Base-by-base conservation (phyloP, 768 basidiomycete genomes). In the Amanita jacksonii region DNA sequence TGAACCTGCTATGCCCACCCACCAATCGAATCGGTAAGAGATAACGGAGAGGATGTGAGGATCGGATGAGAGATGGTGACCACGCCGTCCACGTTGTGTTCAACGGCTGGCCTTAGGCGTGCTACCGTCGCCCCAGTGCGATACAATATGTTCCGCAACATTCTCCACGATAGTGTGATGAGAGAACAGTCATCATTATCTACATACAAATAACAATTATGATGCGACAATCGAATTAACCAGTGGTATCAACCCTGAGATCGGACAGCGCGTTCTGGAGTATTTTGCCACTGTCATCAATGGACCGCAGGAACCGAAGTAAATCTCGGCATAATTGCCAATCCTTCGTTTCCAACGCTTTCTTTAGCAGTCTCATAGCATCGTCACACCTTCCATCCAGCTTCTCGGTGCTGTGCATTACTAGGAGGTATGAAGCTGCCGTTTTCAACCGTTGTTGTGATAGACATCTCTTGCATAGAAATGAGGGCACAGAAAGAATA, bases 261-360 rank as follows among this genome's bases (percentile, higher is more conserved):
- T 78, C 69, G 7, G 59, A 60, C 41, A 89, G 60, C 1, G 81
- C 86, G 48, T 72, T 67, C 43, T 69, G 70, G 44, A 92, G 68
- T 3, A 81, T 81, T 12, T 61, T 61, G 24, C 93, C 94, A 0
- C 80, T 79, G 32, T 92, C 87, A 57, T 97, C 94, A 39, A 94
- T 85, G 2, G 87, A 92, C 58, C 85, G 87, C 38, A 98, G 61
- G 64, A 99, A 99, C 15, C 94, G 79, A 12, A 97, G 65, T 10
- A 99, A 70, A 57, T 98, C 94, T 46, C 86, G 79, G 63, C 87
- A 96, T 8, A 99, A 69, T 55, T 88, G 81, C 81, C 85, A 96
- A 41, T 96, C 90, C 48, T 84, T 77, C 3, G 73, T 77, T 5
- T 76, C 74, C 15, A 89, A 70, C 6, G 92, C 92, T 46, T 73